These are phyloP conservation scores for Leucosporidium yakuticum DNA, from an alignment of 768 basidiomycete species.

Conservation along the genomic window DNA sequence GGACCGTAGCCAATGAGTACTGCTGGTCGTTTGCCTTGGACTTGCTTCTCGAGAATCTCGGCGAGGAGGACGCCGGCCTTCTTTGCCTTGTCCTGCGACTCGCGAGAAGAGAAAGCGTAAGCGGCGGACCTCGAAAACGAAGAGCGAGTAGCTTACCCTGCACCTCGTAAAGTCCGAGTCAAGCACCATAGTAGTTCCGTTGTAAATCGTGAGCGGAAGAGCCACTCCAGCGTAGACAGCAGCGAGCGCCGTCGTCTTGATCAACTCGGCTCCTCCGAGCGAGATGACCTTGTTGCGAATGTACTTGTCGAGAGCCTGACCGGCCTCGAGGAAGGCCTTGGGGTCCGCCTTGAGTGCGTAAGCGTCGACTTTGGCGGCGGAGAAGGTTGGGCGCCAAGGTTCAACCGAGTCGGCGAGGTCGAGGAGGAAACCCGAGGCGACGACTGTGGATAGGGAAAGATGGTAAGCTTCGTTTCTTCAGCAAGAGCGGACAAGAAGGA, in stretches of 20 bases:
- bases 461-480: neutral
- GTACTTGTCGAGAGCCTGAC: constrained; percentile 40
- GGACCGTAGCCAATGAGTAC: constrained; percentile 47
- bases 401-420: constrained; percentile 44
- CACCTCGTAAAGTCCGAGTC: constrained; percentile 40
- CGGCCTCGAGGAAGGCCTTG: constrained; percentile 40
- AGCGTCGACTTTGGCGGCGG: constrained; percentile 41
- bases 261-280: constrained; percentile 43
- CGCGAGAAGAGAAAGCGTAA: neutral
- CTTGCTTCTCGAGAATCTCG: constrained; percentile 47
- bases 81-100: constrained; percentile 45
- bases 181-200: constrained; percentile 35
- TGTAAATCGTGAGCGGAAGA: constrained; percentile 36
- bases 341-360: constrained; percentile 46
- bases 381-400: constrained; percentile 37
- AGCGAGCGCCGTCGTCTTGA: constrained; percentile 48
- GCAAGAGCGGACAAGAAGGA: neutral
- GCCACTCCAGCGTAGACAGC: constrained; percentile 47
- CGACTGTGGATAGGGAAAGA: constrained; percentile 44
- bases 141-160: constrained; percentile 19
- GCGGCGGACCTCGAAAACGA: neutral
- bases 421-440: constrained; percentile 47
- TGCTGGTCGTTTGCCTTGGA: constrained; percentile 48
- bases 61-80: constrained; percentile 49
- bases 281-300: constrained; percentile 35